Conservation (phyloP, 495 filamentous ascomycete species). For the Aspergillus sclerotioniger region DNA sequence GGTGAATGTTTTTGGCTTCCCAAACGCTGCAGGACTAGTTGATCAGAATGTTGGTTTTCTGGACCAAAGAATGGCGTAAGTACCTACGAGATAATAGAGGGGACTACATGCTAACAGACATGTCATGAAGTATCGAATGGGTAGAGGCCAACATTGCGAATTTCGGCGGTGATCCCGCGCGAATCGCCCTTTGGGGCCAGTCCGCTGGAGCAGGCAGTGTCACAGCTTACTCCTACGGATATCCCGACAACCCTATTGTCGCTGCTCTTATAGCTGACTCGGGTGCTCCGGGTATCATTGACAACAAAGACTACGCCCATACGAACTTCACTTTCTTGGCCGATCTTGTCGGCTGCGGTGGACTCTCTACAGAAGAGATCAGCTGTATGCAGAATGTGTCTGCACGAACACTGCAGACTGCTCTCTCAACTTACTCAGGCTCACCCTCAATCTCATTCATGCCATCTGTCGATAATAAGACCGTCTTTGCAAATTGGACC, state of each 20-base stretch:
- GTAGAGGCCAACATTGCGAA: constrained; percentile 30
- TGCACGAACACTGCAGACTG: constrained; percentile 11
- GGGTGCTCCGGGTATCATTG: constrained; percentile 7
- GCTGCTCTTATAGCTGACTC: constrained; percentile 18
- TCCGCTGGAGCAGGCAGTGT: constrained; percentile 32
- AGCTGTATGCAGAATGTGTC: constrained; percentile 14
- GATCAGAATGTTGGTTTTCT: constrained; percentile 33
- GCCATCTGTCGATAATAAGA: constrained; percentile 17
- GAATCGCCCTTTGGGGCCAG: constrained; percentile 37
- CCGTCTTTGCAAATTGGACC: constrained; percentile 18
- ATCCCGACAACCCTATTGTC: constrained; percentile 12
- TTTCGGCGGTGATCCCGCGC: constrained; percentile 37
- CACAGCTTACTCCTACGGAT: constrained; percentile 29
- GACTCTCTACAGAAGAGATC: constrained; percentile 12
- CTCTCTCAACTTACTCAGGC: constrained; percentile 7
- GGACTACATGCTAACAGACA: neutral
- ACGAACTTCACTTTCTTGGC: constrained; percentile 22
- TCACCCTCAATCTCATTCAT: constrained; percentile 18
- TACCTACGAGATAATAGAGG: neutral
- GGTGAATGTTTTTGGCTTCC: constrained; percentile 38
- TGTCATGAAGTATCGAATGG: constrained; percentile 39
- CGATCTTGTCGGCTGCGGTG: constrained; percentile 13
- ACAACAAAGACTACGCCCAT: constrained; percentile 7
- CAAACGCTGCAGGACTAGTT: constrained; percentile 23
- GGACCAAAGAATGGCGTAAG: constrained; percentile 26